Evolutionary conservation across 139 green algal species (phyloP), one percentile per base, ranked within the genome.

Genomic region (Bryopsis sp.): DNA sequence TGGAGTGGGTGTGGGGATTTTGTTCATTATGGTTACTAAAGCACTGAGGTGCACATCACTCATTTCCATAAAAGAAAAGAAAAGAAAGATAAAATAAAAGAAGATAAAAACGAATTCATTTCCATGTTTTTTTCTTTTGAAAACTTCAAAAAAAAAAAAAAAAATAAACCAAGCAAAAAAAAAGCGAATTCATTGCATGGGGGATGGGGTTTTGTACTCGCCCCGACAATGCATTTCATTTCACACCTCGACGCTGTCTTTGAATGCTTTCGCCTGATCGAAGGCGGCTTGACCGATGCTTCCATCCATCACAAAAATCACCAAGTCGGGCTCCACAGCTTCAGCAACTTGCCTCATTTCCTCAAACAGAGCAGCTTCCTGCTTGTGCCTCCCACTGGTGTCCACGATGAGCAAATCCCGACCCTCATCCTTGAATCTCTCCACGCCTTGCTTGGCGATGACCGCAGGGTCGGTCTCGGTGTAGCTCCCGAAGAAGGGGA

Each of bases 271-370:
- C 32, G 95, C 95, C 77, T 99, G 95, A 81, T 98, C 94, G 58
- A 88, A 90, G 0, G 94, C 94, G 4, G 92, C 88, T 74, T 99
- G 94, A 35, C 94, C 94, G 33, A 99, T 98, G 74, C 75, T 90
- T 38, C 88, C 89, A 70, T 99, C 94, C 94, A 99, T 99, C 15
- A 98, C 93, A 81, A 98, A 99, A 54, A 99, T 89, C 35, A 95
- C 82, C 28, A 95, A 71, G 63, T 95, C 81, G 1, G 94, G 94
- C 46, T 85, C 43, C 1, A 95, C 88, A 0, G 78, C 83, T 8
- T 77, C 75, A 1, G 78, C 79, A 0, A 92, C 78, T 63, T 77
- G 82, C 58, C 86, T 76, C 95, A 99, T 99, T 80, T 99, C 95
- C 85, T 99, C 94, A 82, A 99, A 99, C 73, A 99, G 79, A 19